These are phyloP conservation scores for Rhypophila decipiens DNA, from an alignment of 495 filamentous ascomycete species.

Conservation along the genomic window DNA sequence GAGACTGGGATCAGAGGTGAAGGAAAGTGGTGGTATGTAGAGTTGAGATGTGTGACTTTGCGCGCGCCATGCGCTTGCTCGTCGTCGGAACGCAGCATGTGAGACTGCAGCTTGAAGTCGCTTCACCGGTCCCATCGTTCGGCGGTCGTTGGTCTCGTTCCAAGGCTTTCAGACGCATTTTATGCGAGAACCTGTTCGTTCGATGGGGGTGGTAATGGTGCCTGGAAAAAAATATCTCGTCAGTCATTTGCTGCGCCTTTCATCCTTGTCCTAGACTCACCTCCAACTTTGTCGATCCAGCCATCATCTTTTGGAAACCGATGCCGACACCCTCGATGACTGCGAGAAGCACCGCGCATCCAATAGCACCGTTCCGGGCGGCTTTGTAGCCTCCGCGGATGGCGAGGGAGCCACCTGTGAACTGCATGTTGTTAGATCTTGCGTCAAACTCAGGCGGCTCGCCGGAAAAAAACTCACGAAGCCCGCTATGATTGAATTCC, in stretches of 20 bases:
- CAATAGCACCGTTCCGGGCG: conserved; percentile 88
- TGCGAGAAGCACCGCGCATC: conserved; percentile 85
- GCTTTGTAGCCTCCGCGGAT: conserved; percentile 84
- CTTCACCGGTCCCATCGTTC: too few relatives aligned
- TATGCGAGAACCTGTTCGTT: neutral
- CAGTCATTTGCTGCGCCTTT: too few relatives aligned
- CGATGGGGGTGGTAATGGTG: neutral
- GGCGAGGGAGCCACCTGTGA: conserved; percentile 88
- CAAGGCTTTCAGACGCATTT: too few relatives aligned
- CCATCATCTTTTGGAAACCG: conserved; percentile 94
- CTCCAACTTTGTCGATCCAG: conserved; percentile 82
- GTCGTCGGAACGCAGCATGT: too few relatives aligned
- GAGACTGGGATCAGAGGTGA: neutral
- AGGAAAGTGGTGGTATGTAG: neutral
- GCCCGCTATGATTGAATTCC: conserved; percentile 91
- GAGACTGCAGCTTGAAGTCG: too few relatives aligned
- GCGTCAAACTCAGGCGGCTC: too few relatives aligned
- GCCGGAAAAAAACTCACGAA: too few relatives aligned
- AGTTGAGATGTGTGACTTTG: neutral
- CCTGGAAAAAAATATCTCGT: too few relatives aligned
- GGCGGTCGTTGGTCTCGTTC: too few relatives aligned
- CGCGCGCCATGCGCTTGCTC: too few relatives aligned
- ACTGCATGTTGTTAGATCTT: too few relatives aligned
- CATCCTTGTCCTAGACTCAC: too few relatives aligned
- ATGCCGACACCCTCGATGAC: conserved; percentile 98